Evolutionary conservation across 1,284 basidiomycete genomes (phyloP).

Genomic region (Ganoderma leucocontextum): DNA sequence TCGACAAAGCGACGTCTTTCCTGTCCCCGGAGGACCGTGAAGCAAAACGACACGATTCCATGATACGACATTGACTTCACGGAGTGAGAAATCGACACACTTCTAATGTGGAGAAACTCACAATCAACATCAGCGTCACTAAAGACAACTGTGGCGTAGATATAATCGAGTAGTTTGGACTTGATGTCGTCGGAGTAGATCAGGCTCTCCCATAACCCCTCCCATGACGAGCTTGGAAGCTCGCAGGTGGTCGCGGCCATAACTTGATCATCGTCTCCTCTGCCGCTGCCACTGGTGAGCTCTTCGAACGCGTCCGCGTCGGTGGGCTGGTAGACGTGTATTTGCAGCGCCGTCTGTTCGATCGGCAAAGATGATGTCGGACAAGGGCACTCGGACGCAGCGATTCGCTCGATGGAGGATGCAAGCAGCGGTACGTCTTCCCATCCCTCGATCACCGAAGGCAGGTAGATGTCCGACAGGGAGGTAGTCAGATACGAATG

Average conservation of each 20-base stretch:
- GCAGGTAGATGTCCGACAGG: constrained; percentile 68
- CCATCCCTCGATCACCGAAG: constrained; percentile 79
- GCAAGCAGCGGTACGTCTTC: constrained; percentile 74
- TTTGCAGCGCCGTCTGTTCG: constrained; percentile 69
- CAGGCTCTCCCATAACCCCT: constrained; percentile 92
- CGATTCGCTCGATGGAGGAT: constrained; percentile 80
- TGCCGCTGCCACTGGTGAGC: constrained; percentile 69
- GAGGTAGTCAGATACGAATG: constrained; percentile 65
- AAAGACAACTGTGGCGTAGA: constrained; percentile 91
- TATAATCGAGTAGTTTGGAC: constrained; percentile 88
- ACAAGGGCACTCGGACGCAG: constrained; percentile 75
- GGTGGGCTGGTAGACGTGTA: constrained; percentile 89
- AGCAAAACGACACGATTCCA: constrained; percentile 96
- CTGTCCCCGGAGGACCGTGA: constrained; percentile 97
- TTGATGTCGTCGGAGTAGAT: constrained; percentile 94
- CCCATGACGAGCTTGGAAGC: constrained; percentile 83
- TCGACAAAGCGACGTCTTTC: constrained; percentile 95
- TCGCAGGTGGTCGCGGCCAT: constrained; percentile 90
- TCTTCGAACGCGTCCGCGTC: constrained; percentile 80
- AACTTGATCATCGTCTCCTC: constrained; percentile 76
- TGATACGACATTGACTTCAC: constrained; percentile 85
- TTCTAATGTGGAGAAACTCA: constrained; percentile 47
- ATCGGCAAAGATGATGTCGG: constrained; percentile 62
- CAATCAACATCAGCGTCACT: constrained; percentile 91
- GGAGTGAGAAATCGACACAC: background rate